These are phyloP conservation scores for Fusarium ramigenum DNA, from an alignment of 2,329 filamentous ascomycete species.

Conservation along the genomic window DNA sequence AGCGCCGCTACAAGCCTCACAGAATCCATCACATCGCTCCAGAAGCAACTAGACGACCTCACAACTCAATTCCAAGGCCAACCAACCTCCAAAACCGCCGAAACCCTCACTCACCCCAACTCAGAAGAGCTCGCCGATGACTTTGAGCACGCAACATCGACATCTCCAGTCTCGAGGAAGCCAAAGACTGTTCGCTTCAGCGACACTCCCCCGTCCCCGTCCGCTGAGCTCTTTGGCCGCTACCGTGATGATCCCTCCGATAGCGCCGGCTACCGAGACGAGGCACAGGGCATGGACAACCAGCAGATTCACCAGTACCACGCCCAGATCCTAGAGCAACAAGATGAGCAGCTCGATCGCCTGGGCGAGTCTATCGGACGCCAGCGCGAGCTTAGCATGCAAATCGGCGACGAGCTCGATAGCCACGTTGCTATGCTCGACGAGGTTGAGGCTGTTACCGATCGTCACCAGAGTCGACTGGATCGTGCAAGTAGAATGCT, in stretches of 20 bases:
- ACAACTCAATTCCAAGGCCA: conserved; percentile 82
- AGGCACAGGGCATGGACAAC: conserved; percentile 74
- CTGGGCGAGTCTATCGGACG: conserved; percentile 87
- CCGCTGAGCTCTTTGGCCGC: conserved; percentile 59
- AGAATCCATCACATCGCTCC: conserved; percentile 74
- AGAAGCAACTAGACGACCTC: conserved; percentile 79
- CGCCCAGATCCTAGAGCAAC: conserved; percentile 80
- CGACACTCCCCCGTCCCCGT: conserved; percentile 63
- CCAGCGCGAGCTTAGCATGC: conserved; percentile 91
- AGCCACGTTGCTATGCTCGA: conserved; percentile 89
- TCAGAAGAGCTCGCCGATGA: conserved; percentile 69
- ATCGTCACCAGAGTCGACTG: conserved; percentile 80
- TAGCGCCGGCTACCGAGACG: conserved; percentile 65
- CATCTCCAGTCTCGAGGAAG: conserved; percentile 45
- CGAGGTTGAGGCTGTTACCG: conserved; percentile 84
- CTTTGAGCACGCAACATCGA: conserved; percentile 70
- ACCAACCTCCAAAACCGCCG: conserved; percentile 58
- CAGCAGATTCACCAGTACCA: conserved; percentile 90
- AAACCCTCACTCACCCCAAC: conserved; percentile 69
- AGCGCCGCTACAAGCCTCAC: conserved; percentile 61
- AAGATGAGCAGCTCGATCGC: conserved; percentile 91
- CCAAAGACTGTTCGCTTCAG: conserved; percentile 88
- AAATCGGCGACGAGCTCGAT: conserved; percentile 96
- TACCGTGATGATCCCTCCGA: conserved; percentile 77
- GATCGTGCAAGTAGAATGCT: conserved; percentile 78